Evolutionary conservation across 208 protist species (phyloP).

Genomic region (Blechomonas ayalai): DNA sequence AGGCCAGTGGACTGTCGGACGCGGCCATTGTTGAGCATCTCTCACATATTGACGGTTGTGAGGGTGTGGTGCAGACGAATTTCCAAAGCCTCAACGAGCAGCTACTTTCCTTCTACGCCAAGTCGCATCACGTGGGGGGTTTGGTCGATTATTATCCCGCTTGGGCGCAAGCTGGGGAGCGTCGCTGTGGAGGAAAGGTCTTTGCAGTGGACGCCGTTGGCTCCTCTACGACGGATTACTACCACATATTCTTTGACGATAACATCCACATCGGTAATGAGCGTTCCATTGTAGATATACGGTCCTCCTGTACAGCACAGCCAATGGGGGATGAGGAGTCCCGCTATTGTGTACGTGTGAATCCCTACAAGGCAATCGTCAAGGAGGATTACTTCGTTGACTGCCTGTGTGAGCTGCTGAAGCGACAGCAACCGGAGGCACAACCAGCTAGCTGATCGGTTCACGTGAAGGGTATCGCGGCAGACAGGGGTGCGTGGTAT

Average conservation of each 20-base stretch:
- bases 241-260: slow-evolving; percentile 86
- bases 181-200: slow-evolving; percentile 72
- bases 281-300: slow-evolving; percentile 82
- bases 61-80: slow-evolving; percentile 25
- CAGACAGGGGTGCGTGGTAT: too few relatives aligned
- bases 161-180: slow-evolving; percentile 76
- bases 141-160: slow-evolving; percentile 86
- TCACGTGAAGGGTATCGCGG: too few relatives aligned
- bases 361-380: slow-evolving; percentile 76
- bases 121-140: slow-evolving; percentile 57
- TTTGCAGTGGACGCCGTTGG: slow-evolving; percentile 40
- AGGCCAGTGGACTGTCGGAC: slow-evolving; percentile 11
- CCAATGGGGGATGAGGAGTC: slow-evolving; percentile 40
- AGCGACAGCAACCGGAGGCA: slow-evolving; percentile 24
- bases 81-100: slow-evolving; percentile 40
- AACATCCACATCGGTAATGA: slow-evolving; percentile 84
- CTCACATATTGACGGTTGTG: slow-evolving; percentile 30
- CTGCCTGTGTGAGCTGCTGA: slow-evolving; percentile 30
- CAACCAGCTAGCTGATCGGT: too few relatives aligned
- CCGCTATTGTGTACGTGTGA: slow-evolving; percentile 72
- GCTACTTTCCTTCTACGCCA: slow-evolving; percentile 40
- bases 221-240: slow-evolving; percentile 6
- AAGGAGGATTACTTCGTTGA: slow-evolving; percentile 81
- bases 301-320: slow-evolving; percentile 32
- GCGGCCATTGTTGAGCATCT: slow-evolving; percentile 23